These are phyloP conservation scores for Acidiella bohemica DNA, from an alignment of 495 filamentous ascomycete species.

Conservation along the genomic window DNA sequence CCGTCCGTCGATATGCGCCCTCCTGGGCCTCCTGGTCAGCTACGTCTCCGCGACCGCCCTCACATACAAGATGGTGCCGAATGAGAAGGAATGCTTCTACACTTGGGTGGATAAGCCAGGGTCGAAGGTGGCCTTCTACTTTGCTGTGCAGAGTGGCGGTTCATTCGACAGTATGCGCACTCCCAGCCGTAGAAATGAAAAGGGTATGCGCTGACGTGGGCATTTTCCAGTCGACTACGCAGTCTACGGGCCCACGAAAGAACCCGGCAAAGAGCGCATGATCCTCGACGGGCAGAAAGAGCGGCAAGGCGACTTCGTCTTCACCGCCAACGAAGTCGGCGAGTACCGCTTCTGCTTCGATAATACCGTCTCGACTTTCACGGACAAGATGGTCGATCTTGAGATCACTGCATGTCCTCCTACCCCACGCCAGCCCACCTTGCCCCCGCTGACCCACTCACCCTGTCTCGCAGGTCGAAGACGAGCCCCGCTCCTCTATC, in stretches of 20 bases:
- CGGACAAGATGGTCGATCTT: constrained; percentile 97
- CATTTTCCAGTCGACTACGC: constrained; percentile 62
- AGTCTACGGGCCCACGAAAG: constrained; percentile 58
- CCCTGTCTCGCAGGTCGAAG: constrained; percentile 59
- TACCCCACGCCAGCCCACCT: not conserved
- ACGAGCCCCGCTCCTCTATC: constrained; percentile 70
- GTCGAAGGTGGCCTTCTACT: constrained; percentile 94
- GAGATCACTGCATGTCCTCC: constrained; percentile 71
- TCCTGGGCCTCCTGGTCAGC: constrained; percentile 53
- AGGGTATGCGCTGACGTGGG: not conserved
- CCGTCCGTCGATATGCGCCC: no score
- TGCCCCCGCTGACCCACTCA: not conserved
- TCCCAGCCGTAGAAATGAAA: constrained; percentile 73
- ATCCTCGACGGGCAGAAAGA: constrained; percentile 85
- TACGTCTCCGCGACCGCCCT: constrained; percentile 64
- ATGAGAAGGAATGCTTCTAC: constrained; percentile 96
- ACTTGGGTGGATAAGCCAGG: constrained; percentile 57
- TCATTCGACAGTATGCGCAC: constrained; percentile 10
- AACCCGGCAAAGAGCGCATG: constrained; percentile 42
- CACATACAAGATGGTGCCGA: constrained; percentile 79
- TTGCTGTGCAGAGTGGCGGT: constrained; percentile 54
- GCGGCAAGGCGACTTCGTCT: constrained; percentile 94
- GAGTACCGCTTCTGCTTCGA: constrained; percentile 98
- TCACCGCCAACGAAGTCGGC: constrained; percentile 83
- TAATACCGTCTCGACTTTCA: constrained; percentile 95